Evolutionary conservation across 176 grass and related monocot species (phyloP).

Genomic region (Oryza glumipatula): DNA sequence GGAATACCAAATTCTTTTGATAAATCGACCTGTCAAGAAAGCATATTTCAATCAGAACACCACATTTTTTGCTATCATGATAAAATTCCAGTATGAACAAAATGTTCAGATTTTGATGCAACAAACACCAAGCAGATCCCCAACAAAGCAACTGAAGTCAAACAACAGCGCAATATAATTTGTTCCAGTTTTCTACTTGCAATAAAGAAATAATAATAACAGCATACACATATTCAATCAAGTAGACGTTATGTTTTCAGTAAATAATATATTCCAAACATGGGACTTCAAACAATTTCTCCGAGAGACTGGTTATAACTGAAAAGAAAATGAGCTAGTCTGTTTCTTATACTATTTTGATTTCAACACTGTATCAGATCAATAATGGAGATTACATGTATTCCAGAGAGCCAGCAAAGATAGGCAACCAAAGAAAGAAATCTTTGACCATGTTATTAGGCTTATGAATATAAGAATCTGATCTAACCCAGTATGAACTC

Average conservation of each 20-base stretch:
- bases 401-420: not conserved
- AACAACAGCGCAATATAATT: not conserved
- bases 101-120: not conserved
- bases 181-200: not conserved
- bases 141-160: conserved; percentile 18
- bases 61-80: not conserved
- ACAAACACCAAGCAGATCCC: not conserved
- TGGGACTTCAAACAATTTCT: not conserved
- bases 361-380: not conserved
- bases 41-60: conserved; percentile 15
- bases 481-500: not conserved
- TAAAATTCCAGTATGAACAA: not conserved
- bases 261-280: not conserved
- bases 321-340: not conserved
- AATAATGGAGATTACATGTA: not conserved
- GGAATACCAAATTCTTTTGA: conserved; percentile 64
- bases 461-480: not conserved
- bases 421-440: not conserved
- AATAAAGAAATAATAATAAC: not conserved
- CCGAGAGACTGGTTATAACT: no score
- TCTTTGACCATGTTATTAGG: not conserved
- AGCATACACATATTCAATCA: not conserved
- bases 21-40: conserved; percentile 60
- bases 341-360: not conserved
- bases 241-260: not conserved